phyloP scores from a whole-genome alignment of 2,329 filamentous ascomycete genomes.

The Aspergillus intermedius region DNA sequence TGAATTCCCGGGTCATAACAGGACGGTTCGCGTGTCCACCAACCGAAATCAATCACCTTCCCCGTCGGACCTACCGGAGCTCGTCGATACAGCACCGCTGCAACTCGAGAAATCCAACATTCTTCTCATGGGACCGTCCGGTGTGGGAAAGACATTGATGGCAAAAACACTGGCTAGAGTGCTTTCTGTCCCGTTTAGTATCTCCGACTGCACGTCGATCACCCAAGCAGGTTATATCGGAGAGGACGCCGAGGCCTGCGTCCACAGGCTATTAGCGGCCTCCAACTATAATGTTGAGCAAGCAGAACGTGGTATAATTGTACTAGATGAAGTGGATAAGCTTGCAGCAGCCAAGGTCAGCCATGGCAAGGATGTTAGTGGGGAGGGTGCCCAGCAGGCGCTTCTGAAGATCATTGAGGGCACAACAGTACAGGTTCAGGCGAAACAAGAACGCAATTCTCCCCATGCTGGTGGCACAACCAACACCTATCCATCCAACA shows the following conservation, averaged over 20 bases:
- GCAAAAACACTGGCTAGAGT: conserved; percentile 80
- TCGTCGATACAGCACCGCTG: conserved; percentile 54
- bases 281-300: conserved; percentile 80
- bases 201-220: conserved; percentile 91
- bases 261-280: conserved; percentile 82
- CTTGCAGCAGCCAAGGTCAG: conserved; percentile 81
- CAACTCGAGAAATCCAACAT: conserved; percentile 96
- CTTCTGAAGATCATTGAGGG: conserved; percentile 94
- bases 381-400: conserved; percentile 94
- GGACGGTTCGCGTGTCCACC: conserved; percentile 40
- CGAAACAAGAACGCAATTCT: conserved; percentile 55
- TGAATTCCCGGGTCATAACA: conserved; percentile 57
- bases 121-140: conserved; percentile 81
- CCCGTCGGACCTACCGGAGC: conserved; percentile 28
- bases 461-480: conserved; percentile 33
- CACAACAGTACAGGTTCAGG: conserved; percentile 84
- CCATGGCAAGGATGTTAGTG: conserved; percentile 88
- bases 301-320: conserved; percentile 87
- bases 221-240: conserved; percentile 97
- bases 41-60: conserved; percentile 18
- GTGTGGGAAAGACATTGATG: conserved; percentile 95
- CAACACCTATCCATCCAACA: conserved; percentile 34
- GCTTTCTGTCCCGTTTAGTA: conserved; percentile 91
- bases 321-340: conserved; percentile 96
- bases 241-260: conserved; percentile 93